These are phyloP conservation scores for Taphrina confusa DNA, from an alignment of 1,139 yeast genomes.

Conservation along the genomic window DNA sequence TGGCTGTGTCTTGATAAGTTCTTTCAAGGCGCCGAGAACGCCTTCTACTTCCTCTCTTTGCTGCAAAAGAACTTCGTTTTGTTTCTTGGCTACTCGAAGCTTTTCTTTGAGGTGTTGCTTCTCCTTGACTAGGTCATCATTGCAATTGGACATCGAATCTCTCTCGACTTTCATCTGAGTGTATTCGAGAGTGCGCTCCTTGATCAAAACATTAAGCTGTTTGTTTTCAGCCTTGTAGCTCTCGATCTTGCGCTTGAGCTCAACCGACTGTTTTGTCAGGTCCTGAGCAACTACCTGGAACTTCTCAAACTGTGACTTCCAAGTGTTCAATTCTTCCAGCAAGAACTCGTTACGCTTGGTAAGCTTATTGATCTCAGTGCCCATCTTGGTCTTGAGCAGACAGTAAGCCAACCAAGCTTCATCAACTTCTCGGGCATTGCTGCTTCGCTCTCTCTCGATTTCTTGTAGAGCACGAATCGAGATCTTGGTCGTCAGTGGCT, in stretches of 20 bases:
- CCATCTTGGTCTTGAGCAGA: slow-evolving; percentile 20
- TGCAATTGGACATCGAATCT: neutral
- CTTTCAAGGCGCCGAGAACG: slow-evolving; percentile 19
- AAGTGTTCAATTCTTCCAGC: slow-evolving; percentile 17
- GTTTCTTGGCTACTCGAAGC: slow-evolving; percentile 15
- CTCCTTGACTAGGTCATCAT: slow-evolving; percentile 21
- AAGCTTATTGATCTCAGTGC: slow-evolving; percentile 19
- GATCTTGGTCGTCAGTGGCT: slow-evolving; percentile 25
- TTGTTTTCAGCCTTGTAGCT: slow-evolving; percentile 29
- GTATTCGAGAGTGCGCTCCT: slow-evolving; percentile 6
- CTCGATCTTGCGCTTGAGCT: slow-evolving; percentile 31
- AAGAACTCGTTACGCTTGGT: slow-evolving; percentile 30
- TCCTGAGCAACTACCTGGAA: slow-evolving; percentile 29
- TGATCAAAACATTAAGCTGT: slow-evolving; percentile 14
- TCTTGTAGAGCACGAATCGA: slow-evolving; percentile 16
- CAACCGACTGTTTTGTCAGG: slow-evolving; percentile 28
- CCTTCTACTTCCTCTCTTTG: slow-evolving; percentile 29
- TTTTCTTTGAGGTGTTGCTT: slow-evolving; percentile 27
- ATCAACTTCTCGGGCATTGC: slow-evolving; percentile 28
- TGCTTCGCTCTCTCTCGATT: slow-evolving; percentile 18
- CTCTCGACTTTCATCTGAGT: slow-evolving; percentile 9
- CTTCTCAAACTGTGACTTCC: slow-evolving; percentile 33
- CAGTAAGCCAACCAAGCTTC: slow-evolving; percentile 30
- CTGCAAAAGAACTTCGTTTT: slow-evolving; percentile 19
- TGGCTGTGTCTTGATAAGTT: slow-evolving; percentile 29